Evolutionary conservation across 225 moss, liverwort and hornwort genomes (phyloP).

Genomic region (Thuidium tamariscinum): DNA sequence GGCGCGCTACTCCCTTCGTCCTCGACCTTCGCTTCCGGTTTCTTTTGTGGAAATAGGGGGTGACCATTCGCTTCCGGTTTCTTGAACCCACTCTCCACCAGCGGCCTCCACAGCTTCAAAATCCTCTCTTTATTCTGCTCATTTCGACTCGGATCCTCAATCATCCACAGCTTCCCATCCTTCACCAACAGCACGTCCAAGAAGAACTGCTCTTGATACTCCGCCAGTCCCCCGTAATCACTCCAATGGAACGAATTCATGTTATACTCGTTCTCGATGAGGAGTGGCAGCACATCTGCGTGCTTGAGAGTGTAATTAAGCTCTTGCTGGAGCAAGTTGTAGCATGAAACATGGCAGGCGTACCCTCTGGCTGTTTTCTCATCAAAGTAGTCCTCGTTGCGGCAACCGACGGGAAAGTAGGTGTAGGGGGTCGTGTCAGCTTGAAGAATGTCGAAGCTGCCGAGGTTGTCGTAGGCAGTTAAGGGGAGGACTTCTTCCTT

Average conservation of each 20-base stretch:
- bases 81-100: neutral
- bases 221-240: neutral
- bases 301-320: neutral
- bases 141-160: neutral
- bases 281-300: neutral
- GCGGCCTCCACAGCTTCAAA: neutral
- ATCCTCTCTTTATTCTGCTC: neutral
- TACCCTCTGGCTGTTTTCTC: neutral
- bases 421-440: neutral
- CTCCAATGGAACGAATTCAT: neutral
- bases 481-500: neutral
- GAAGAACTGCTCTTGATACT: neutral
- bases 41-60: too few species aligned
- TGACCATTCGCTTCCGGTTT: neutral
- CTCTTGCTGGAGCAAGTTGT: neutral
- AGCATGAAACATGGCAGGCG: neutral
- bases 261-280: neutral
- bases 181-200: fast-evolving
- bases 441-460: neutral
- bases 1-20: fast-evolving
- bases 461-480: neutral
- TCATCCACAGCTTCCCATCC: neutral
- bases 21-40: neutral
- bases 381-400: fast-evolving
- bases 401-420: fast-evolving